Evolutionary conservation across 2,329 filamentous ascomycete genomes (phyloP).

Genomic region (Aspergillus sp.): DNA sequence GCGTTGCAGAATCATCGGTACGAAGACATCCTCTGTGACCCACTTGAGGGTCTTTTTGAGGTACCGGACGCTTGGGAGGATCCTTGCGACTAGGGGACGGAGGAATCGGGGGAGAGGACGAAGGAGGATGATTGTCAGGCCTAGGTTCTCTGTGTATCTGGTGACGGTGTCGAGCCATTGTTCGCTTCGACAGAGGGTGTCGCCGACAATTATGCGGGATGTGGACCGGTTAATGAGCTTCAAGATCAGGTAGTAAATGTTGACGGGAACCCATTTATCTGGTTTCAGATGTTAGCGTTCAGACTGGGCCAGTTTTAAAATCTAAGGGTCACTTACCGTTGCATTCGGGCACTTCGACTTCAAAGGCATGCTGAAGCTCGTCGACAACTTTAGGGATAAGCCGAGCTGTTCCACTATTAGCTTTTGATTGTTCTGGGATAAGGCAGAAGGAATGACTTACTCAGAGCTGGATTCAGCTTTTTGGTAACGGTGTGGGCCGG

Average conservation of each 20-base stretch:
- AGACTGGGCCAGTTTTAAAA: not conserved
- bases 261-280: slow-evolving; percentile 26
- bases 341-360: slow-evolving; percentile 23
- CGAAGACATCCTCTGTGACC: slow-evolving; percentile 33
- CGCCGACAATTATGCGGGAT: slow-evolving; percentile 42
- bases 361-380: slow-evolving; percentile 27
- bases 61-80: slow-evolving; percentile 36
- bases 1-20: slow-evolving; percentile 33
- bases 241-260: slow-evolving; percentile 27
- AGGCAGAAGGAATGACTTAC: slow-evolving; percentile 9
- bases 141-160: slow-evolving; percentile 37
- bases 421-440: not conserved
- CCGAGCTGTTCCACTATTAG: slow-evolving; percentile 17
- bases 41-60: slow-evolving; percentile 30
- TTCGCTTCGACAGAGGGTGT: slow-evolving; percentile 35
- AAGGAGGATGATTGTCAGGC: slow-evolving; percentile 31
- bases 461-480: slow-evolving; percentile 24
- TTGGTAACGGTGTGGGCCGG: slow-evolving; percentile 24
- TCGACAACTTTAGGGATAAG: slow-evolving; percentile 26
- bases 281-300: not conserved
- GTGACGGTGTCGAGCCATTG: slow-evolving; percentile 38
- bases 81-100: slow-evolving; percentile 32
- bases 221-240: slow-evolving; percentile 41
- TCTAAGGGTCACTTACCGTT: slow-evolving; percentile 16
- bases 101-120: slow-evolving; percentile 35